Evolutionary conservation across 2,329 filamentous ascomycete genomes (phyloP).

Genomic region (Penicillium crustosum): DNA sequence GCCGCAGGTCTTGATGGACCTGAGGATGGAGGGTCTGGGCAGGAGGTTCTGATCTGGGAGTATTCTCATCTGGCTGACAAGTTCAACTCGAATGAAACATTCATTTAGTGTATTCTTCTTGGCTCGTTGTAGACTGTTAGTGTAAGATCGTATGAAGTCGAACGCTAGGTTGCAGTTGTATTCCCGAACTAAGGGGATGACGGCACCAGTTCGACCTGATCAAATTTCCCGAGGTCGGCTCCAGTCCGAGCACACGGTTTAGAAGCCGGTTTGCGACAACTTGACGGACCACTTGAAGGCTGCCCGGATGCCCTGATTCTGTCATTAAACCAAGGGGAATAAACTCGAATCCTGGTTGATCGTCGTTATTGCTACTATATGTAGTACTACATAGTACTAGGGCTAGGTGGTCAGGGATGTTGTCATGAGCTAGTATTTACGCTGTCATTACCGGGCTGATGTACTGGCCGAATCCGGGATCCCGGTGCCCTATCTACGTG

Average conservation of each 20-base stretch:
- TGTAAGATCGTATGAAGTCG: neutral
- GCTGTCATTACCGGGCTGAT: neutral
- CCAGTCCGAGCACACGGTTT: neutral
- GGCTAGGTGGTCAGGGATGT: neutral
- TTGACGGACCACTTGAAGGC: neutral
- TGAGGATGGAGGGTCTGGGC: slow-evolving; percentile 4
- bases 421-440: neutral
- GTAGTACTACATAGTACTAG: too few relatives aligned
- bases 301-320: neutral
- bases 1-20: neutral
- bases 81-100: neutral
- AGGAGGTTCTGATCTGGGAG: slow-evolving; percentile 1
- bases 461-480: neutral
- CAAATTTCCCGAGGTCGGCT: neutral
- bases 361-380: neutral
- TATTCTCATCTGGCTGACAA: neutral
- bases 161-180: neutral
- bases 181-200: neutral
- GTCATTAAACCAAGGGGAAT: neutral
- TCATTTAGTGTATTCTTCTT: neutral
- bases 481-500: neutral
- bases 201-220: neutral
- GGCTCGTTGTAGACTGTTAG: neutral
- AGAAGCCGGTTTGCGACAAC: neutral
- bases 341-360: neutral